Percentiles rank a stretch among this genome's conserved stretches.
Evolutionary conservation across 257 asterid genomes (phyloP).

Genomic region (Ilex aquifolium): DNA sequence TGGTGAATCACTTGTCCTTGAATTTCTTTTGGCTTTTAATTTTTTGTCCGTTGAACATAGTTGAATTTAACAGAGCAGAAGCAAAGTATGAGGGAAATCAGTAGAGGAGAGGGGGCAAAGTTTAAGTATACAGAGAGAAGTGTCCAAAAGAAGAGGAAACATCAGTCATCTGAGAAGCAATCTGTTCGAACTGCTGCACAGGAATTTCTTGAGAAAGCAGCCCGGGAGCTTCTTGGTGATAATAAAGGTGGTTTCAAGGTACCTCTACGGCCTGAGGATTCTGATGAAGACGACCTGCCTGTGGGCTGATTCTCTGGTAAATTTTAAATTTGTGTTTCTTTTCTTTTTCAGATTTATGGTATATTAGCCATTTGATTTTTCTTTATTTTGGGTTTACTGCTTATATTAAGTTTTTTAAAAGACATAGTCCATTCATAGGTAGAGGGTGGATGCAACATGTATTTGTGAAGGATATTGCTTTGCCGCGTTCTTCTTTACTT

Average conservation of each 20-base stretch:
- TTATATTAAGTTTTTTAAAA: no score
- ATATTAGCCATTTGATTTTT: background rate
- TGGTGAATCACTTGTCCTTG: slow-evolving; percentile 13
- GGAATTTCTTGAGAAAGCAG: slow-evolving; percentile 95
- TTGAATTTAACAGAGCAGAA: slow-evolving; percentile 75
- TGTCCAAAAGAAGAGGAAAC: slow-evolving; percentile 70
- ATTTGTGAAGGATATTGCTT: no score
- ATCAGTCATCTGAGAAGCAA: slow-evolving; percentile 56
- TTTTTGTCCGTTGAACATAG: slow-evolving; percentile 23
- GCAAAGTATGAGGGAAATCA: slow-evolving; percentile 74
- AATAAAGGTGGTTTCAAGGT: slow-evolving; percentile 67
- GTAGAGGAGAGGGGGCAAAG: slow-evolving; percentile 44
- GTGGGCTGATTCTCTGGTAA: slow-evolving; percentile 66
- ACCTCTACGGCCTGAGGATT: slow-evolving; percentile 54
- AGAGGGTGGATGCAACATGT: no score
- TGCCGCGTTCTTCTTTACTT: no score
- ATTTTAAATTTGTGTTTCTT: slow-evolving; percentile 12
- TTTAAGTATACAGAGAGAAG: slow-evolving; percentile 43
- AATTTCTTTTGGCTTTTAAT: slow-evolving; percentile 13
- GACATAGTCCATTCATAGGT: no score
- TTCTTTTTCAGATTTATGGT: background rate
- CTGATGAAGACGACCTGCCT: slow-evolving; percentile 19
- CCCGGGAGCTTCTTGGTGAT: slow-evolving; percentile 84
- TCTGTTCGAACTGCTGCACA: slow-evolving; percentile 78
- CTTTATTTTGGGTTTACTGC: background rate